Conservation (phyloP, 208 protist genomes). For the Trypanosoma caninum region DNA sequence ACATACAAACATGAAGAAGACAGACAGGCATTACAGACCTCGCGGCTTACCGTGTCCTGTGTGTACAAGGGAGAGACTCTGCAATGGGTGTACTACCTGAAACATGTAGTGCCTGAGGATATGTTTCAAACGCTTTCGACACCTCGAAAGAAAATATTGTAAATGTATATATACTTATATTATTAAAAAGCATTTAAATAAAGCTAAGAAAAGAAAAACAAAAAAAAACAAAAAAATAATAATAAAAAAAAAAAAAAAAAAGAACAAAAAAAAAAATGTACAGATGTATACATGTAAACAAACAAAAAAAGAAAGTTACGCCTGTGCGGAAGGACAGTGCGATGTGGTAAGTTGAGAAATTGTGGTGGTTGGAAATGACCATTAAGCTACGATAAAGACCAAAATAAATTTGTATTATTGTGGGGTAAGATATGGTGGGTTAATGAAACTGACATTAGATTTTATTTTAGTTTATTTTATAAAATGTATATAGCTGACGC, state of each 20-base stretch:
- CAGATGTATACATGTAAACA: too few relatives aligned
- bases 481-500: too few relatives aligned
- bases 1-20: conserved; percentile 64
- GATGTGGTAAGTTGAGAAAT: too few relatives aligned
- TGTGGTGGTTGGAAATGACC: too few relatives aligned
- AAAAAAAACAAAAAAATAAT: not conserved
- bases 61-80: conserved; percentile 37
- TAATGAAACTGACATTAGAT: too few relatives aligned
- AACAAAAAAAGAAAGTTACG: too few relatives aligned
- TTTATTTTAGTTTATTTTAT: too few relatives aligned
- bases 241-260: not conserved
- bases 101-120: conserved; percentile 7
- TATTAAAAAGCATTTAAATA: not conserved
- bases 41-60: conserved; percentile 50
- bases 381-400: too few relatives aligned
- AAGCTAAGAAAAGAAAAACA: not conserved
- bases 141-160: not conserved
- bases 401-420: too few relatives aligned
- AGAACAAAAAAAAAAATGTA: not conserved
- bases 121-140: conserved; percentile 3
- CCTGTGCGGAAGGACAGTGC: too few relatives aligned
- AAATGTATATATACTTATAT: conserved; percentile 7
- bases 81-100: conserved; percentile 90
- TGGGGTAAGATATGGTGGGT: too few relatives aligned
- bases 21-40: conserved; percentile 11